Base-by-base conservation (phyloP, 208 protist genomes). In the Leptomonas pyrrhocoris region DNA sequence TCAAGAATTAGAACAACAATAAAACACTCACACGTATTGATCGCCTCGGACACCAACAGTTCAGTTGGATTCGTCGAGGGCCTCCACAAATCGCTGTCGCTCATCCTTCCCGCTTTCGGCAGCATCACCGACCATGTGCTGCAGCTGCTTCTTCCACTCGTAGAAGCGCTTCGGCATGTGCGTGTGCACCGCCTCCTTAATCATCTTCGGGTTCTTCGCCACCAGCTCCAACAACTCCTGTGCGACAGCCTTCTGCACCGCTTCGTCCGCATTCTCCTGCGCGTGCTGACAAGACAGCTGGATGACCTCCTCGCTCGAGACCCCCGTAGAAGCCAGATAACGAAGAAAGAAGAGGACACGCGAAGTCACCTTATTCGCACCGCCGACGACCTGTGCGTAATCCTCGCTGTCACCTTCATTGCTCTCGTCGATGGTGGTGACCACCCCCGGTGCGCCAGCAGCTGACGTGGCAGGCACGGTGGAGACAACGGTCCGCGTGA, bases 281-380 rank as follows among this genome's bases (percentile, higher is more conserved):
- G 67, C 68, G 49, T 81, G 64, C 28, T 28, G 50, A 51, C 73
- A 85, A 0, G 78, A 50, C 4, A 76, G 69, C 0, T 50, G 43
- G 25, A 84, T 73, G 38, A 88, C 27, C 13, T 68, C 74, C 31
- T 83, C 56, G 18, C 65, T 68, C 11, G 77, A 79, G 16, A 90
- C 71, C 2, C 82, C 72, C 7, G 76, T 66, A 9, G 85, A 75
- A 27, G 78, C 68, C 12, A 93, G 72, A 54, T 89, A 90, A 31
- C 70, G 38, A 9, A 77, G n/a, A 18, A 93, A 79, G 67, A 89
- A 90, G 23, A 90, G 42, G 18, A 53, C 56, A 18, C 88, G 84
- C 16, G 61, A 58, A 2, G 79, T 62, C 0, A 86, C 81, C 65
- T 86, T 93, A 51, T 66, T 67, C 1, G 64, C 57, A 5, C 53